A percentile compares a stretch with the other conserved stretches of the same genome.
Conservation (phyloP, 805 yeast genomes). For the Candida suzukii region DNA sequence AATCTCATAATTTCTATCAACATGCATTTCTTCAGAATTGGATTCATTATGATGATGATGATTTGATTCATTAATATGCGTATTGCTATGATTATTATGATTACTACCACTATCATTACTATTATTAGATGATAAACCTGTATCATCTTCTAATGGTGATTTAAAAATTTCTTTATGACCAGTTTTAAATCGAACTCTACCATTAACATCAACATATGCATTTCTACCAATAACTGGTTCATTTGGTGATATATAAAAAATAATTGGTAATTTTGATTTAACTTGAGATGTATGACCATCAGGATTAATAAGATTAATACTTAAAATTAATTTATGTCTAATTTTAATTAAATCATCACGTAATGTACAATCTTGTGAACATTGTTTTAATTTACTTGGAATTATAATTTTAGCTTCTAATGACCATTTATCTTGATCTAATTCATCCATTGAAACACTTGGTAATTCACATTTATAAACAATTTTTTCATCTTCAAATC, state of each 20-base stretch:
- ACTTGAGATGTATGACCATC: slow-evolving; percentile 47
- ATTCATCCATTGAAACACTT: slow-evolving; percentile 17
- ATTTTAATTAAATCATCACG: slow-evolving; percentile 35
- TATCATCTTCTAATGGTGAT: not conserved
- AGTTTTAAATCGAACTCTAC: slow-evolving; percentile 17
- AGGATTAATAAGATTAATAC: slow-evolving; percentile 37
- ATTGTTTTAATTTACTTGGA: slow-evolving; percentile 31
- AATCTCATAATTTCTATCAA: slow-evolving; percentile 10
- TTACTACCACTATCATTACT: too few relatives aligned
- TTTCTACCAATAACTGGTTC: slow-evolving; percentile 16
- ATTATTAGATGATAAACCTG: not conserved
- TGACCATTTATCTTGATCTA: slow-evolving; percentile 39
- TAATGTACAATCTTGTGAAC: slow-evolving; percentile 37
- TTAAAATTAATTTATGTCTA: slow-evolving; percentile 37
- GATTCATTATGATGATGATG: slow-evolving; percentile 1
- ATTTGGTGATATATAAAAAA: slow-evolving; percentile 34
- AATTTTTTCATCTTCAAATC: slow-evolving; percentile 19
- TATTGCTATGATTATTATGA: not conserved
- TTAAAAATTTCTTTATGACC: slow-evolving; percentile 9
- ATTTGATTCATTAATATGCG: not conserved
- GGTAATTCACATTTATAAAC: slow-evolving; percentile 34
- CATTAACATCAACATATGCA: slow-evolving; percentile 16
- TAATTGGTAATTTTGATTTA: slow-evolving; percentile 43
- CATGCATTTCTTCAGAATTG: slow-evolving; percentile 5
- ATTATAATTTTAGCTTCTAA: slow-evolving; percentile 32